A percentile compares a stretch with the other conserved stretches of the same genome.
These are phyloP conservation scores for Lactarius deliciosus DNA, from an alignment of 768 basidiomycete species.

Conservation along the genomic window DNA sequence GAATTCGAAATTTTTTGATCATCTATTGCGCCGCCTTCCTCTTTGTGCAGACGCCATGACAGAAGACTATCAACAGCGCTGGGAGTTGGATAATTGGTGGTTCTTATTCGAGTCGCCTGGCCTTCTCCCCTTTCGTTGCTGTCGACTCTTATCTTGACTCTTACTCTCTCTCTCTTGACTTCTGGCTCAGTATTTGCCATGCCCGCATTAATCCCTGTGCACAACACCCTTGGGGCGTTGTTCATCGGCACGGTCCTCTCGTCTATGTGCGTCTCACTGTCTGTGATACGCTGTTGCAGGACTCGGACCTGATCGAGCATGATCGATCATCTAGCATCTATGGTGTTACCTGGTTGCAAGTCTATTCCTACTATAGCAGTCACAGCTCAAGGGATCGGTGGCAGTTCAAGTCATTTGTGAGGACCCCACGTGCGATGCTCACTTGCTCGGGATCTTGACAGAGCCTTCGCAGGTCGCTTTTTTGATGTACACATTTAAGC, in stretches of 20 bases:
- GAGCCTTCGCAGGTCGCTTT: constrained; percentile 8
- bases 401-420: constrained; percentile 2
- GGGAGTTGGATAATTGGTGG: not conserved
- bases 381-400: constrained; percentile 2
- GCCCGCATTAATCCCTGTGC: not conserved
- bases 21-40: too few species aligned
- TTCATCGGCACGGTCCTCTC: constrained; percentile 1
- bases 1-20: too few species aligned
- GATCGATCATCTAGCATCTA: not conserved
- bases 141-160: not conserved
- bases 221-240: not conserved
- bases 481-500: not conserved
- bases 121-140: not conserved
- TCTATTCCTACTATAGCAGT: constrained; percentile 11
- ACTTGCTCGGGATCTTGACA: not conserved
- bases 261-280: not conserved
- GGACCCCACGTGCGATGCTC: not conserved
- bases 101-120: not conserved
- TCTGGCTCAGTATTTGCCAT: not conserved
- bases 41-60: too few species aligned
- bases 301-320: not conserved
- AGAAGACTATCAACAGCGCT: not conserved
- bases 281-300: not conserved
- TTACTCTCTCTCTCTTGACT: not conserved
- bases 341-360: constrained; percentile 14